Evolutionary conservation across 2,329 filamentous ascomycete genomes (phyloP), one percentile per base, ranked within the genome.

Genomic region (Colletotrichum liriopes): DNA sequence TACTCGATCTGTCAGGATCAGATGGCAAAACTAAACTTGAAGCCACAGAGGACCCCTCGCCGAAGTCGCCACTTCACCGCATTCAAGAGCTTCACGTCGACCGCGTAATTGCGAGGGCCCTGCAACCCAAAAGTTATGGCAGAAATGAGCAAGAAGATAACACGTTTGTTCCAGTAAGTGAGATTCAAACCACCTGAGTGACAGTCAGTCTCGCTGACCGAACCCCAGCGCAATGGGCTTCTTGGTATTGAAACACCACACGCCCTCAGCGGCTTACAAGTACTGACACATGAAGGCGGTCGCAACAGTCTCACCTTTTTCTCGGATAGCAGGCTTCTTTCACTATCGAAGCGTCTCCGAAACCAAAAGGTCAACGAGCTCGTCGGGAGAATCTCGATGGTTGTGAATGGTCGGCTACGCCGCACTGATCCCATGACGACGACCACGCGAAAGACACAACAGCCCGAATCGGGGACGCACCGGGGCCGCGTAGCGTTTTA

Each of bases 321-420:
- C 56, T 78, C 77, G 1, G 77, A 83, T 66, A 73, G 76, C 70
- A 74, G 83, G 66, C 67, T 82, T 6, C 55, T 73, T 16, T 79
- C 79, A 3, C 61, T 81, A 14, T 77, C 79, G 2, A 74, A 70
- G 3, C 77, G 77, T 1, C 72, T 81, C 3, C 71, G 72, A 14
- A 80, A 80, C 67, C 76, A 77, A 45, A 79, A 77, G 64, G 77
- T 81, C 52, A 77, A 77, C 20, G 75, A 79, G 26, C 71, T 81
- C 12, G 74, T 79, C 1, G 68, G 73, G 23, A 74, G 77, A 47
- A 80, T 81, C 62, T 77, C 77, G 12, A 61, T 63, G 14, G 63
- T 78, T 23, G 75, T 81, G 45, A 62, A 59, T 32, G 54, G 71
- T 14, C 73, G 76, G 0, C 20, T 77, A 5, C 74, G 70, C 6